Conservation (phyloP, 352 stramenopile genomes). For the Phytophthora hybrid region DNA sequence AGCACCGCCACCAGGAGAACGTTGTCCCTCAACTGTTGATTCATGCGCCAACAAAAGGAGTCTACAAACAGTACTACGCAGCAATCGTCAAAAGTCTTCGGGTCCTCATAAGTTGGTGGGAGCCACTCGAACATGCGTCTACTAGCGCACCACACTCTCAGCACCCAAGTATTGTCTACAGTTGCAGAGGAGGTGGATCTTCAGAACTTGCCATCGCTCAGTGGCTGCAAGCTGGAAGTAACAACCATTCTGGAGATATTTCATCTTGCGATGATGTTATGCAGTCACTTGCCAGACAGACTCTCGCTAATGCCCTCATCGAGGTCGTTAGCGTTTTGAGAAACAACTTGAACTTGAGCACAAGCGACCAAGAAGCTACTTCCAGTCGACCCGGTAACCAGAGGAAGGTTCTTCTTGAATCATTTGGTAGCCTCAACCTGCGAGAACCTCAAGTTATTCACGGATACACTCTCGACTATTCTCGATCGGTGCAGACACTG, state of each 20-base stretch:
- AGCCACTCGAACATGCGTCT: slow-evolving; percentile 7
- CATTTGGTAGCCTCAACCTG: slow-evolving; percentile 15
- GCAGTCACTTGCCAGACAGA: slow-evolving; percentile 19
- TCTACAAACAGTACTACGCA: slow-evolving; percentile 77
- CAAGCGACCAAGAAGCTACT: slow-evolving; percentile 3
- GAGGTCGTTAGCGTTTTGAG: slow-evolving; percentile 45
- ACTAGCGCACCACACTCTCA: neutral
- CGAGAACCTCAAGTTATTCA: slow-evolving; percentile 15
- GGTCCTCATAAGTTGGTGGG: slow-evolving; percentile 56
- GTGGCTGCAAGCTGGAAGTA: slow-evolving; percentile 19
- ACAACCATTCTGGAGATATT: neutral
- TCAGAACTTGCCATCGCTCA: slow-evolving; percentile 54
- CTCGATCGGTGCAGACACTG: slow-evolving; percentile 39
- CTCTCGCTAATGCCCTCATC: slow-evolving; percentile 41
- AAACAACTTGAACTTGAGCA: slow-evolving; percentile 34
- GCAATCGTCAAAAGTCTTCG: slow-evolving; percentile 64
- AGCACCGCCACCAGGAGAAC: neutral
- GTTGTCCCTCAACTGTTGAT: slow-evolving; percentile 65
- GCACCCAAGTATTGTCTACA: slow-evolving; percentile 9
- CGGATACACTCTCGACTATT: slow-evolving; percentile 44
- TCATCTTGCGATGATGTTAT: slow-evolving; percentile 8
- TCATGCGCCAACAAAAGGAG: slow-evolving; percentile 59
- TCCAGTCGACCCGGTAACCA: slow-evolving; percentile 16
- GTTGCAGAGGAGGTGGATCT: slow-evolving; percentile 58
- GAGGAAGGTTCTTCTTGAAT: slow-evolving; percentile 41